Conservation (phyloP, 2,329 filamentous ascomycete genomes). For the Didymella keratinophila region DNA sequence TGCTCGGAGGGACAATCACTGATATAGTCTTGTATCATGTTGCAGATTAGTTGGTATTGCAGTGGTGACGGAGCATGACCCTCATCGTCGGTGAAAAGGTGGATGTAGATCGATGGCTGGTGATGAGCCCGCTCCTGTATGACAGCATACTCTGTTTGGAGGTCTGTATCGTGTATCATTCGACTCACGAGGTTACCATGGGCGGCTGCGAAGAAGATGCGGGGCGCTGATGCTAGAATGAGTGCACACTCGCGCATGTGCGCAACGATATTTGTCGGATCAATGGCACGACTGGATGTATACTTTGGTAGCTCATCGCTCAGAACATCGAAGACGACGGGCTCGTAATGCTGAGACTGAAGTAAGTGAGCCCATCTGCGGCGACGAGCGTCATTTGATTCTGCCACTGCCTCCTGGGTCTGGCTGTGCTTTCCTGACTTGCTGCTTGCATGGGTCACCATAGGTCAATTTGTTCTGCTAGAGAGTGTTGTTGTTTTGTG, state of each 20-base stretch:
- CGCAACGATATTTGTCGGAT: conserved; percentile 19
- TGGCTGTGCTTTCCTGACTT: neutral
- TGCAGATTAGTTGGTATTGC: conserved; percentile 33
- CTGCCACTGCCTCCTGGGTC: neutral
- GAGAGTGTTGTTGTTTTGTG: neutral
- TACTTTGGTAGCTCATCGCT: conserved; percentile 38
- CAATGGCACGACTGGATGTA: conserved; percentile 22
- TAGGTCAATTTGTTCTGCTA: neutral
- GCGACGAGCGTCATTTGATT: conserved; percentile 24
- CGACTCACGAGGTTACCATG: conserved; percentile 33
- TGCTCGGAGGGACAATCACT: conserved; percentile 3
- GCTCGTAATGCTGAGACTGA: conserved; percentile 27
- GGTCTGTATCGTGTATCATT: conserved; percentile 18
- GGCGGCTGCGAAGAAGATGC: conserved; percentile 35
- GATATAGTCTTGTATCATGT: conserved; percentile 32
- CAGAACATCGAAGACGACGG: conserved; percentile 36
- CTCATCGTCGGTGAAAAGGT: conserved; percentile 33
- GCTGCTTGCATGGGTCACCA: neutral
- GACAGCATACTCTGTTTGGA: conserved; percentile 31
- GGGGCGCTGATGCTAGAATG: conserved; percentile 39
- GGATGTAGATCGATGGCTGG: conserved; percentile 42
- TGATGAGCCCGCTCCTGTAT: conserved; percentile 31
- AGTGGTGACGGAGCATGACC: conserved; percentile 34
- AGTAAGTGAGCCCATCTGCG: conserved; percentile 31
- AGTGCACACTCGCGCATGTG: conserved; percentile 36